Percentiles rank a stretch among this genome's conserved stretches.
Conservation (phyloP, 345 rosid genomes). For the Iberis pinnata region DNA sequence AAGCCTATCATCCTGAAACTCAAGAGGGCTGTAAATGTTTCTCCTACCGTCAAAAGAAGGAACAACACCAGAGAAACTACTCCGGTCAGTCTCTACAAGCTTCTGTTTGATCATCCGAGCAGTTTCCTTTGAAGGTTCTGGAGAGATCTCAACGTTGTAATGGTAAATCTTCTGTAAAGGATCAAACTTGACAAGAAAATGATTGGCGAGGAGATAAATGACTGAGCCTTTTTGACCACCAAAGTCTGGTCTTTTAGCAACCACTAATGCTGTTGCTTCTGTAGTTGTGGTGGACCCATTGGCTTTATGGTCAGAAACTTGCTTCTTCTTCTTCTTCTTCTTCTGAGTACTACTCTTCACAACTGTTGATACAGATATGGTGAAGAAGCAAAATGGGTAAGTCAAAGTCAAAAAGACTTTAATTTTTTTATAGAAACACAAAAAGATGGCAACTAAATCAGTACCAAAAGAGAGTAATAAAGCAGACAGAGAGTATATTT, state of each 20-base stretch:
- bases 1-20: constrained; percentile 73
- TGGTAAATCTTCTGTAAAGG: constrained; percentile 67
- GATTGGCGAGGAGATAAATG: constrained; percentile 80
- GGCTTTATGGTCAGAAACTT: constrained; percentile 29
- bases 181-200: constrained; percentile 76
- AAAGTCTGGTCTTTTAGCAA: constrained; percentile 69
- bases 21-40: constrained; percentile 75
- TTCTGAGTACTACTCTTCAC: constrained; percentile 23
- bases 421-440: neutral
- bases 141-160: constrained; percentile 81
- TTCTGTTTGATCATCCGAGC: constrained; percentile 82
- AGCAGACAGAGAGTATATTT: constrained; percentile 20
- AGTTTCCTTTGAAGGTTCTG: constrained; percentile 67
- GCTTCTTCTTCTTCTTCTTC: constrained; percentile 28
- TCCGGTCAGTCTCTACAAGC: constrained; percentile 53
- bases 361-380: constrained; percentile 34
- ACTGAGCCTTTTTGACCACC: constrained; percentile 79
- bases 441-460: constrained; percentile 23
- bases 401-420: constrained; percentile 23
- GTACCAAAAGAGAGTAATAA: constrained; percentile 18
- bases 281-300: constrained; percentile 28
- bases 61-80: constrained; percentile 46
- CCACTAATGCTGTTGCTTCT: constrained; percentile 32
- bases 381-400: constrained; percentile 6
- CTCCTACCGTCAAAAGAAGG: constrained; percentile 86